Conservation (phyloP, 2,329 filamentous ascomycete genomes). For the Cladosporium halotolerans region DNA sequence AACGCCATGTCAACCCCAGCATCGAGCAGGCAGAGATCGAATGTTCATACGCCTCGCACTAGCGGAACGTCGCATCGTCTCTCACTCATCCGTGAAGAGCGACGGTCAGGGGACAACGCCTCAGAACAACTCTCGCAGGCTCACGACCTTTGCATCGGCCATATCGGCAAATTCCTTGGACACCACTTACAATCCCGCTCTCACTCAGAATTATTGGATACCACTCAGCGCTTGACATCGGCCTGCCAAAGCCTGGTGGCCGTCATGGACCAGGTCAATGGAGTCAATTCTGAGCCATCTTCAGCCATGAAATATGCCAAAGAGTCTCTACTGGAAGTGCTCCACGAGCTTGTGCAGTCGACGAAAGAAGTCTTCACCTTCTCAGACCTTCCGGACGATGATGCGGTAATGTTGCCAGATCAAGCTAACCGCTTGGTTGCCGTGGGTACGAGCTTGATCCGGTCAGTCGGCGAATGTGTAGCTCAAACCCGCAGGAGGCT, state of each 20-base stretch:
- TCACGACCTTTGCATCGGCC: slow-evolving; percentile 84
- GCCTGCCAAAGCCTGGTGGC: slow-evolving; percentile 74
- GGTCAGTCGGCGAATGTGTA: slow-evolving; percentile 85
- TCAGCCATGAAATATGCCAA: slow-evolving; percentile 63
- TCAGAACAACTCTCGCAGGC: slow-evolving; percentile 73
- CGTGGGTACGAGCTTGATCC: slow-evolving; percentile 43
- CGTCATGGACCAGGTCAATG: slow-evolving; percentile 75
- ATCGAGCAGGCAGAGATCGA: not conserved
- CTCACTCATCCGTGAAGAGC: slow-evolving; percentile 22
- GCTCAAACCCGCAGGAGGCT: slow-evolving; percentile 79
- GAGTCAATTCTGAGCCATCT: slow-evolving; percentile 64
- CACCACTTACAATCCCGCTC: slow-evolving; percentile 90
- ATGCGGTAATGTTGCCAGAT: slow-evolving; percentile 69
- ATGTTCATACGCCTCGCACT: not conserved
- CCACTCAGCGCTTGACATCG: slow-evolving; percentile 74
- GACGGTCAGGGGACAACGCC: slow-evolving; percentile 57
- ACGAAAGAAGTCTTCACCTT: slow-evolving; percentile 72
- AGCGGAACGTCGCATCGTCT: slow-evolving; percentile 22
- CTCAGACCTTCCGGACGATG: slow-evolving; percentile 60
- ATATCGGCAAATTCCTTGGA: slow-evolving; percentile 89
- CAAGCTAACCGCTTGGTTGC: slow-evolving; percentile 25
- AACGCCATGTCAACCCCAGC: not conserved
- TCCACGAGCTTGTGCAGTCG: slow-evolving; percentile 73
- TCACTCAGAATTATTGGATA: slow-evolving; percentile 71
- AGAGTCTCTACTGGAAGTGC: slow-evolving; percentile 69